Evolutionary conservation across 768 basidiomycete genomes (phyloP), one percentile per base, ranked within the genome.

Genomic region (Mycena olivaceomarginata): DNA sequence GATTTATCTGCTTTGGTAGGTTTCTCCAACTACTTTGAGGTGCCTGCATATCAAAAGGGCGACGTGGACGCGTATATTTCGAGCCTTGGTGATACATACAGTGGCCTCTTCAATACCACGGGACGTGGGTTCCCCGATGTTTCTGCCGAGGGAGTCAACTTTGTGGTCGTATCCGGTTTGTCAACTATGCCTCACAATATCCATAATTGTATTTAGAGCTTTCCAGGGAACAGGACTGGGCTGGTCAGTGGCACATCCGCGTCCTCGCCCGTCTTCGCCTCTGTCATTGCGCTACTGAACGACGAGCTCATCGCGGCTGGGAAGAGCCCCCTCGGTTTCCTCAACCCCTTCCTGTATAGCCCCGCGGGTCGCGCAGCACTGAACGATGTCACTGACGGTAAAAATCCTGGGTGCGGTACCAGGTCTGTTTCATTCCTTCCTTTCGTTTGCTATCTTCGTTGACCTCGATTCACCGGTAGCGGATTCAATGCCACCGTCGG

Each of bases 181-280:
- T 16, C 11, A 2, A 11, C 70, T 37, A 11, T 73, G 8, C n/a
- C 43, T 40, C 39, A 8, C 15, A 1, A 62, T 18, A 20, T 37
- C 39, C 56, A 43, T 68, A 12, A 70, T 31, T 31, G 1, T 31
- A n/a, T 13, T 59, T 2, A 51, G 2, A 60, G 11, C 57, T 15
- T 15, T 18, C 8, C 70, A 62, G 74, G 45, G n/a, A 69, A 69
- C 67, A 46, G 25, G 16, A 64, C 67, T 20, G 31, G 3, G 2
- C 60, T 75, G 2, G 80, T 86, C 46, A 82, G 73, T 1, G 91
- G 91, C 57, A 91, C 90, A 5, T 90, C 90, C 18, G 86, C 86
- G 2, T 46, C 89, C 0, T 63, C 86, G 11, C 91, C 90, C 1
- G 85, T 88, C 0, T 88, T 92, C 72, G 85, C 89, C 1, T 84